Percentiles rank a stretch among this genome's conserved stretches.
phyloP scores from a whole-genome alignment of 352 stramenopile genomes.

The Globisporangium ultimum region DNA sequence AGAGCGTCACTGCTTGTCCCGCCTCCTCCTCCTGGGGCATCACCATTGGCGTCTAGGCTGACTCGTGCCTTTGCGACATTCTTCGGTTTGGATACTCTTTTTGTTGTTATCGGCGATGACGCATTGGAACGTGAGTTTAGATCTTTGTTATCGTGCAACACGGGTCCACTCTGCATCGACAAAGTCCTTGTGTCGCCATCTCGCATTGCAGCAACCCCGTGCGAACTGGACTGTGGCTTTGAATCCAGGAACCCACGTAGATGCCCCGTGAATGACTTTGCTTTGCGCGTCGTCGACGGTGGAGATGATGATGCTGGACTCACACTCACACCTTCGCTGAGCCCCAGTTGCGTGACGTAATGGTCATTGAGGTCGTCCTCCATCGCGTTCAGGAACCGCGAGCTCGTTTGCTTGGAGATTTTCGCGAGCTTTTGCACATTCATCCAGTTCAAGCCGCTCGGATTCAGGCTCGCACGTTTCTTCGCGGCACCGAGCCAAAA shows the following conservation, averaged over 20 bases:
- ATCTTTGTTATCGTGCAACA: too few species aligned
- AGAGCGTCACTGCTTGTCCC: not conserved
- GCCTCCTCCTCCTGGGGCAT: not conserved
- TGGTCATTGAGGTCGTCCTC: constrained; percentile 27
- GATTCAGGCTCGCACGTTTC: constrained; percentile 31
- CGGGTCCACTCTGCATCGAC: not conserved
- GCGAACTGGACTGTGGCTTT: not conserved
- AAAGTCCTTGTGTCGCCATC: too few species aligned
- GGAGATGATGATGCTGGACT: too few species aligned
- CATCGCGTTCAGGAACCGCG: constrained; percentile 20
- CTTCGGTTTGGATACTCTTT: not conserved
- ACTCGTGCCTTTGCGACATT: not conserved
- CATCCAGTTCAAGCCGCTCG: constrained; percentile 34
- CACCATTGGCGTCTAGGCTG: not conserved
- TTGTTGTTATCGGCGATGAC: not conserved
- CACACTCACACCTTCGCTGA: not conserved
- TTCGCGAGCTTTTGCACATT: constrained; percentile 27
- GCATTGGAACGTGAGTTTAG: too few species aligned
- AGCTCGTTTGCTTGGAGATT: constrained; percentile 22
- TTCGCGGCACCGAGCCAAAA: constrained; percentile 55
- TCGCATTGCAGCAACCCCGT: not conserved
- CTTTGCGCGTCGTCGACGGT: not conserved
- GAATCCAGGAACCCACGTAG: not conserved
- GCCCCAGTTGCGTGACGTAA: constrained; percentile 7
- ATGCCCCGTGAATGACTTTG: not conserved